A percentile compares a stretch with the other conserved stretches of the same genome.
Conservation (phyloP, 2,329 filamentous ascomycete species). For the Elsinoe necatrix region DNA sequence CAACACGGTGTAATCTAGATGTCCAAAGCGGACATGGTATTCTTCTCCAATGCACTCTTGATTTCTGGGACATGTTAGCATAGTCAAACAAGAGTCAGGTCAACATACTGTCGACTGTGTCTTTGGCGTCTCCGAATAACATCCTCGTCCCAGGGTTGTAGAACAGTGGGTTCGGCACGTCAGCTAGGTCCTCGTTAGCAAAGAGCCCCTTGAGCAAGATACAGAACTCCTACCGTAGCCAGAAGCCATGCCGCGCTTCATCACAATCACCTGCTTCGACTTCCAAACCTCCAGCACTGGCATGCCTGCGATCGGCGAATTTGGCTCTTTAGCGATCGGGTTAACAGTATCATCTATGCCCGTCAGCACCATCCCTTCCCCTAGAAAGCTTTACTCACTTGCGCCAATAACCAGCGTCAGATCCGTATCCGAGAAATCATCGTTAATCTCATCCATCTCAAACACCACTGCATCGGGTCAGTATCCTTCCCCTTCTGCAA, state of each 20-base stretch:
- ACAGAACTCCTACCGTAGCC: conserved; percentile 59
- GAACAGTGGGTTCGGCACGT: conserved; percentile 90
- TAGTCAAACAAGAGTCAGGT: background rate
- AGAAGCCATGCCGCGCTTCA: conserved; percentile 85
- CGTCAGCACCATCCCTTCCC: background rate
- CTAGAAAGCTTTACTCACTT: conserved; percentile 29
- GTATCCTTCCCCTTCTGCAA: conserved; percentile 13
- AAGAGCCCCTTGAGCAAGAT: background rate
- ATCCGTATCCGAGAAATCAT: conserved; percentile 79
- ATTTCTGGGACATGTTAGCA: conserved; percentile 4
- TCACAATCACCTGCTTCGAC: conserved; percentile 84
- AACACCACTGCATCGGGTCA: conserved; percentile 51
- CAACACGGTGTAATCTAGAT: conserved; percentile 9
- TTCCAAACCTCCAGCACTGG: conserved; percentile 89
- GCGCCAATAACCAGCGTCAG: conserved; percentile 83
- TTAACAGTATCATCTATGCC: conserved; percentile 69
- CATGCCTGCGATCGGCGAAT: conserved; percentile 72
- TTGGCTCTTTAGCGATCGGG: conserved; percentile 72
- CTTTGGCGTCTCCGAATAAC: conserved; percentile 85
- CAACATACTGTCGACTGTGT: conserved; percentile 28
- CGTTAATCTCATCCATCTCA: conserved; percentile 95
- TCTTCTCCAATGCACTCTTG: conserved; percentile 16
- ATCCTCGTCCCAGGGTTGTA: conserved; percentile 84
- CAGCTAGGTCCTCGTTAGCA: conserved; percentile 46
- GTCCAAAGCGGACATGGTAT: conserved; percentile 16